Conservation (phyloP, 441 rosid genomes). For the Populus trichocarpa region DNA sequence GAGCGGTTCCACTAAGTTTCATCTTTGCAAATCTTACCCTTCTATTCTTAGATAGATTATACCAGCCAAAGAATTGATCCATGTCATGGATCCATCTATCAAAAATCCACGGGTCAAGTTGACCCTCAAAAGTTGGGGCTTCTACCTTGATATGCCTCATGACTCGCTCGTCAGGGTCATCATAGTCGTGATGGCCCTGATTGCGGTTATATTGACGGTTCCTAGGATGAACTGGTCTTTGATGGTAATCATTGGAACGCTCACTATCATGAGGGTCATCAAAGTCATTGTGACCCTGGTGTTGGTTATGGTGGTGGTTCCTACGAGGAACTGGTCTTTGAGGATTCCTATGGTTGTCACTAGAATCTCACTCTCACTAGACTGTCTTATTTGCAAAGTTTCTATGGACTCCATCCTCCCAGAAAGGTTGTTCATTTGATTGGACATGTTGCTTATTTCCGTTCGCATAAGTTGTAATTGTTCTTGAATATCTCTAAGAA, state of each 20-base stretch:
- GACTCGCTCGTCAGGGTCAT: not conserved
- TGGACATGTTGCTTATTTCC: too few relatives aligned
- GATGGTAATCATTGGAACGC: not conserved
- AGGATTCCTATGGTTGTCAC: too few relatives aligned
- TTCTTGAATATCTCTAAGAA: too few relatives aligned
- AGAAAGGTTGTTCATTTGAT: too few relatives aligned
- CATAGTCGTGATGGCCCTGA: not conserved
- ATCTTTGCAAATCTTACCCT: too few relatives aligned
- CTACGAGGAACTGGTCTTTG: not conserved
- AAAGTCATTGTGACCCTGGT: not conserved
- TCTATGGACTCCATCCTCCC: too few relatives aligned
- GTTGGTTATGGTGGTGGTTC: not conserved
- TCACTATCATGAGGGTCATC: not conserved
- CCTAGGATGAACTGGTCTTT: not conserved
- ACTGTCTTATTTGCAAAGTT: too few relatives aligned
- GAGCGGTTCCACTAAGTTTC: too few relatives aligned
- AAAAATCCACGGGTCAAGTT: not conserved
- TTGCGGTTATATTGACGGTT: not conserved
- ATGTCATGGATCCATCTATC: not conserved
- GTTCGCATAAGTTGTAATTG: too few relatives aligned
- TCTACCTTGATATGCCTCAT: not conserved
- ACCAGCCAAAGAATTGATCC: not conserved
- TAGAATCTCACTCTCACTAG: too few relatives aligned
- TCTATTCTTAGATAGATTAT: too few relatives aligned
- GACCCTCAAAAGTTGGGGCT: not conserved